Conservation (phyloP, 768 basidiomycete genomes). For the Leccinum incarnatum region DNA sequence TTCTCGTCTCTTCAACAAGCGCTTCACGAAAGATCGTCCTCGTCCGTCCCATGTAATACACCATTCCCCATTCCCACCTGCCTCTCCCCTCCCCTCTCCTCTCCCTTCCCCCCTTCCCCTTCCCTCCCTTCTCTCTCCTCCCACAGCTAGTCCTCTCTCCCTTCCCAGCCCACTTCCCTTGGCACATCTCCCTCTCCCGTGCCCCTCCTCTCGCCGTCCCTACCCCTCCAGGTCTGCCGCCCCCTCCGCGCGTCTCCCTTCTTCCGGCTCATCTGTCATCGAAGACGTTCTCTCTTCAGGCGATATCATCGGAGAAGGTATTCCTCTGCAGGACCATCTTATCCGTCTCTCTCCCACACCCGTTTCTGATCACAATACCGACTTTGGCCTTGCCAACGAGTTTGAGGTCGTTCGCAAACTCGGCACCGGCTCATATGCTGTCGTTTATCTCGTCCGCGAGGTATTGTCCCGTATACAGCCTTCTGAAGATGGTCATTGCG, state of each 20-base stretch:
- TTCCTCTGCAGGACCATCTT: slow-evolving; percentile 61
- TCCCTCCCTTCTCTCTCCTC: slow-evolving; percentile 31
- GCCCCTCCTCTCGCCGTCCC: slow-evolving; percentile 34
- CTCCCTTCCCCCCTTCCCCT: slow-evolving; percentile 30
- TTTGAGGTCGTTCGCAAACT: slow-evolving; percentile 86
- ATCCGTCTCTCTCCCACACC: slow-evolving; percentile 53
- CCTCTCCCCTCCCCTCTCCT: slow-evolving; percentile 19
- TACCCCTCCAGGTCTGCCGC: slow-evolving; percentile 36
- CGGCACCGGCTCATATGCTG: slow-evolving; percentile 89
- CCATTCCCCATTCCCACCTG: slow-evolving; percentile 15
- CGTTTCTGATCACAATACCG: slow-evolving; percentile 32
- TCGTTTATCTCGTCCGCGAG: slow-evolving; percentile 89
- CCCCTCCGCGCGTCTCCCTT: slow-evolving; percentile 19
- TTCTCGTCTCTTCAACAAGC: slow-evolving; percentile 35
- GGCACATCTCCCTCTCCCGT: slow-evolving; percentile 30
- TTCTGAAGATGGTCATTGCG: slow-evolving; percentile 55
- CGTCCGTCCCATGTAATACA: slow-evolving; percentile 12
- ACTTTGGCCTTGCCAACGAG: slow-evolving; percentile 53
- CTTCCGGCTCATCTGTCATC: slow-evolving; percentile 30
- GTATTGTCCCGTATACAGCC: slow-evolving; percentile 42
- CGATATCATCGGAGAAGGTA: slow-evolving; percentile 70
- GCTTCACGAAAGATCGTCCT: slow-evolving; percentile 33
- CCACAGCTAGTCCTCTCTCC: slow-evolving; percentile 30
- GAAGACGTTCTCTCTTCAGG: slow-evolving; percentile 65
- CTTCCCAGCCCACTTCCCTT: slow-evolving; percentile 36